Base-by-base conservation (phyloP, 2,329 filamentous ascomycete genomes). In the Albophoma yamanashiensis region DNA sequence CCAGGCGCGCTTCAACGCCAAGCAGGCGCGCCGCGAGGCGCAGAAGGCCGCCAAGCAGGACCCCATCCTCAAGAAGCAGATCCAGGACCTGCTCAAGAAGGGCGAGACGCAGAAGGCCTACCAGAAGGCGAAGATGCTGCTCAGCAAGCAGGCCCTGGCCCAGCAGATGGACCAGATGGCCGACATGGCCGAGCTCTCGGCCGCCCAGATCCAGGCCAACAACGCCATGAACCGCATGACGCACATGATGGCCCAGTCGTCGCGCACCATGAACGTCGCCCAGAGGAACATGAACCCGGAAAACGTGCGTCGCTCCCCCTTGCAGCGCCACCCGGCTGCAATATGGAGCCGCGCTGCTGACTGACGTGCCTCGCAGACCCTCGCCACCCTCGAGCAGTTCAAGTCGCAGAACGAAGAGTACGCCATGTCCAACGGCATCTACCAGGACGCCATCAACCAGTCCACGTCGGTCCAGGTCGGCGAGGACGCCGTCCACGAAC, bases 401-500 rank as follows among this genome's bases (percentile, higher is more conserved):
- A 81, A 81, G 70, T 74, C 79, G 63, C 83, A 85, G 68, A 85
- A 84, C 73, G 83, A 86, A 70, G 83, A 85, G 67, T 85, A 85
- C 72, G 80, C 82, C 72, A 82, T 86, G 76, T 81, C 78, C 70
- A 85, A 84, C 72, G 82, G 86, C 66, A 91, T 92, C 75, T 94
- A 94, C 75, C 90, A 93, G 74, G 91, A 92, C 69, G 89, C 91
- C 62, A 93, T 92, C 63, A 86, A 84, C 27, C 87, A 89, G 62
- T 89, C 88, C 43, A 95, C 91, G 1, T 72, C 89, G 74, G 68
- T 88, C 78, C 71, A 89, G 79, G 73, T 92, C 77, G 76, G 89
- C 78, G 75, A 96, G 71, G 91, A 95, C 66, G 91, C 92, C 66
- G 91, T 96, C 2, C 91, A 96, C 73, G 86, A 91, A 65, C 76